Evolutionary conservation across 805 yeast species (phyloP).

Genomic region (Starmerella floris): DNA sequence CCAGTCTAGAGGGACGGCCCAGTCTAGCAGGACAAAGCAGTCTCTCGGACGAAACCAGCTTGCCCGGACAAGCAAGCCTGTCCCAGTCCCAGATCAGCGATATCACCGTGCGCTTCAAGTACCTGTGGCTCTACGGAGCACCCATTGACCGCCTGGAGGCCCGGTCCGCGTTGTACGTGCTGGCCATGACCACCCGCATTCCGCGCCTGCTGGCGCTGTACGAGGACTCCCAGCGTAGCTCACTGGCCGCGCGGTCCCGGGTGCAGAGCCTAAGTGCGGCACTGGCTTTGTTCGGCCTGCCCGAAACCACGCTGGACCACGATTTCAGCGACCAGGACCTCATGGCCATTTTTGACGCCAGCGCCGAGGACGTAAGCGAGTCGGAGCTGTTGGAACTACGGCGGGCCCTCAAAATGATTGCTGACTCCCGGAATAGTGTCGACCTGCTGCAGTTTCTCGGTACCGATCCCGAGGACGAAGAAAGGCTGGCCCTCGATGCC

Average conservation of each 20-base stretch:
- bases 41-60: background rate
- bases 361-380: constrained; percentile 35
- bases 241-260: background rate
- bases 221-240: constrained; percentile 1
- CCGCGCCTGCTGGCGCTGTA: constrained; percentile 4
- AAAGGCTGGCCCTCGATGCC: background rate
- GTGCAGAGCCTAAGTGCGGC: constrained; percentile 34
- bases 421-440: constrained; percentile 38
- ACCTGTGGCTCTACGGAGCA: constrained; percentile 1
- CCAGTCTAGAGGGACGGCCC: background rate
- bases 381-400: constrained; percentile 46
- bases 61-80: background rate
- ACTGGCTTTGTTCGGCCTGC: constrained; percentile 38
- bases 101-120: constrained; percentile 3
- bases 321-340: constrained; percentile 55
- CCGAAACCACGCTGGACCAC: constrained; percentile 22
- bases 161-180: constrained; percentile 7
- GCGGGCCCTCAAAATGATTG: constrained; percentile 44
- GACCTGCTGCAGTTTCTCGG: constrained; percentile 42
- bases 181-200: constrained; percentile 6
- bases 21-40: no score
- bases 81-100: background rate
- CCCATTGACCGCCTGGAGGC: constrained; percentile 6
- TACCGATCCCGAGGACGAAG: background rate
- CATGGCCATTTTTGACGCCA: constrained; percentile 58